Percentiles rank a stretch among this genome's conserved stretches.
These are phyloP conservation scores for Acacia melanoxylon DNA, from an alignment of 306 rosid genomes.

Conservation along the genomic window DNA sequence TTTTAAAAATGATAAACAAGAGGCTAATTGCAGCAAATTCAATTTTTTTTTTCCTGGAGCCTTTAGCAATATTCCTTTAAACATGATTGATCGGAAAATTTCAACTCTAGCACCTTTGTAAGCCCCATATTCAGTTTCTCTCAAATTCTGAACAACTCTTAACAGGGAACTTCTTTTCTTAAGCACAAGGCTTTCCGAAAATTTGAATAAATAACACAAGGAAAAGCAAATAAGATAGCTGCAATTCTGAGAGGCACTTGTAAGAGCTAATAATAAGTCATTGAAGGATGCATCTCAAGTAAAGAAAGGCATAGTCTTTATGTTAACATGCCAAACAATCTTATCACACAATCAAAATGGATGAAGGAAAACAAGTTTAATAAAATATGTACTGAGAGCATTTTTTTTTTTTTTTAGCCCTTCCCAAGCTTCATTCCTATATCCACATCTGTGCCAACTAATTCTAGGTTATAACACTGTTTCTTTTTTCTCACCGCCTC, in stretches of 20 bases:
- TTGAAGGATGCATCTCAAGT: too few relatives aligned
- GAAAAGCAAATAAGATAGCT: neutral
- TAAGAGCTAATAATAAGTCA: neutral
- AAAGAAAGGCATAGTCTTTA: too few relatives aligned
- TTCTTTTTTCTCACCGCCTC: too few relatives aligned
- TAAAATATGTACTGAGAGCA: too few relatives aligned
- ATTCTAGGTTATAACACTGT: neutral
- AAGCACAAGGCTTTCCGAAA: neutral
- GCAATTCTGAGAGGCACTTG: neutral
- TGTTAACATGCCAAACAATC: too few relatives aligned
- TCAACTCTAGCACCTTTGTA: neutral
- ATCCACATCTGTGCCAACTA: constrained; percentile 9
- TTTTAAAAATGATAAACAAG: neutral
- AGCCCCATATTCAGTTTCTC: neutral
- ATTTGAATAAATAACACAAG: neutral
- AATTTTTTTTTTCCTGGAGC: neutral
- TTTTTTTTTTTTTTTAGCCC: neutral
- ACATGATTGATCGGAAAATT: neutral
- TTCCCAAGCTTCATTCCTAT: constrained; percentile 3
- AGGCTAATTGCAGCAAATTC: neutral
- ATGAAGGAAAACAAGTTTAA: neutral
- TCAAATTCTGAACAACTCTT: neutral
- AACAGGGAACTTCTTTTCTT: neutral
- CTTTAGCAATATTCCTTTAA: constrained; percentile 1
- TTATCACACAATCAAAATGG: too few relatives aligned